Evolutionary conservation across 805 yeast genomes (phyloP).

Genomic region (Saturnispora bothae): DNA sequence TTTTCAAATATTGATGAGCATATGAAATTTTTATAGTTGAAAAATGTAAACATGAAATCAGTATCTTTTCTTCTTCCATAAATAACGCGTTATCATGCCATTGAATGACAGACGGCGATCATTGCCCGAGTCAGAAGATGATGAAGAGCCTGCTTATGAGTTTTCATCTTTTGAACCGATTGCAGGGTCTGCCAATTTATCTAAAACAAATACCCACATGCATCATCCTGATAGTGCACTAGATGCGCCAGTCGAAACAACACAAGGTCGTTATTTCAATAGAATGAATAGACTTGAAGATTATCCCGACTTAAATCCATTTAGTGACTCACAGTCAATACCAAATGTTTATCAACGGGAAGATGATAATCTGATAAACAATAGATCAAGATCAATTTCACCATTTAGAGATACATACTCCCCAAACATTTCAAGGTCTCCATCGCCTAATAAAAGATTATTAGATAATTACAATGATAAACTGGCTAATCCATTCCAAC

Average conservation of each 20-base stretch:
- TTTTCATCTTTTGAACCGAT: neutral
- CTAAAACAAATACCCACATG: neutral
- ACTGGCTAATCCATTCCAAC: neutral
- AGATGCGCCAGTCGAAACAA: neutral
- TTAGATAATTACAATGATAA: constrained; percentile 1
- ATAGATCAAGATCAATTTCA: constrained; percentile 14
- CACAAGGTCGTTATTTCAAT: constrained; percentile 7
- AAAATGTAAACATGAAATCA: neutral
- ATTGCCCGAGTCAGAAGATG: neutral
- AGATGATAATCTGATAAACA: constrained; percentile 3
- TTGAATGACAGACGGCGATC: neutral
- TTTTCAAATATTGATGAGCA: constrained; percentile 4
- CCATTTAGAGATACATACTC: constrained; percentile 11
- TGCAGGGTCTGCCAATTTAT: neutral
- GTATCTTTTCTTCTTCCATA: too few species aligned
- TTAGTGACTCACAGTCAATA: neutral
- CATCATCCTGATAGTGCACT: neutral
- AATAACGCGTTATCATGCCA: neutral
- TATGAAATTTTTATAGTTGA: neutral
- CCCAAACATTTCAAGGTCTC: constrained; percentile 7
- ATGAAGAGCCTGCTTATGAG: neutral
- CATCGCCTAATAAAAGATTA: constrained; percentile 15
- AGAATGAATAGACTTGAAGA: constrained; percentile 1
- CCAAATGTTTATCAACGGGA: constrained; percentile 5
- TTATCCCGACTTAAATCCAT: constrained; percentile 5